phyloP scores from a whole-genome alignment of 257 asterid genomes.

The Asclepias syriaca region DNA sequence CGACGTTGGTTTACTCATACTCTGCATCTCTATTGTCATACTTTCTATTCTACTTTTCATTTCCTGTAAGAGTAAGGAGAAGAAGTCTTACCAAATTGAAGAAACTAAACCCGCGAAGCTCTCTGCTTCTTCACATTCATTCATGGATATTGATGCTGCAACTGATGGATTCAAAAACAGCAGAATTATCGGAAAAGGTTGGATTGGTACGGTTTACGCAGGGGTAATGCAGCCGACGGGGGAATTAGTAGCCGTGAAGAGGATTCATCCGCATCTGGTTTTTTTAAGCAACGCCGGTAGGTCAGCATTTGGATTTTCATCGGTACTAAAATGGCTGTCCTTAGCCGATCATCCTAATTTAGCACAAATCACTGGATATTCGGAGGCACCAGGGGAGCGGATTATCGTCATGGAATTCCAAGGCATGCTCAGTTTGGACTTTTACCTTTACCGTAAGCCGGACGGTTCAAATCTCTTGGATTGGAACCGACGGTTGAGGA shows the following conservation, averaged over 20 bases:
- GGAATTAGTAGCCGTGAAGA: constrained; percentile 60
- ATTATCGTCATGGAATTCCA: constrained; percentile 60
- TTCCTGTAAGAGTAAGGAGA: constrained; percentile 30
- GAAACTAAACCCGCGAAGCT: constrained; percentile 32
- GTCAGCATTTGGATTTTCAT: constrained; percentile 47
- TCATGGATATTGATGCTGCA: constrained; percentile 75
- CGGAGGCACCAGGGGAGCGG: constrained; percentile 86
- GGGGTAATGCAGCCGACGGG: constrained; percentile 57
- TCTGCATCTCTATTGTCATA: constrained; percentile 30
- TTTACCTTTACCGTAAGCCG: constrained; percentile 53
- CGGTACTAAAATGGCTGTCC: constrained; percentile 57
- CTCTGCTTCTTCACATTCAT: constrained; percentile 35
- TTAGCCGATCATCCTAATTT: constrained; percentile 59
- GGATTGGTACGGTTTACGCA: constrained; percentile 71
- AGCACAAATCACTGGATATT: constrained; percentile 71
- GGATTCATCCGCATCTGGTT: constrained; percentile 66
- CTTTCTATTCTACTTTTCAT: constrained; percentile 32
- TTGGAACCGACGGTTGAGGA: constrained; percentile 57
- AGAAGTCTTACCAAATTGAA: constrained; percentile 27
- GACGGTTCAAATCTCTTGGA: constrained; percentile 57
- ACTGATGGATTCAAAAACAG: constrained; percentile 78
- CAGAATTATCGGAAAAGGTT: constrained; percentile 65
- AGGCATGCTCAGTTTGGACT: constrained; percentile 77
- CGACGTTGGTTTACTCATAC: constrained; percentile 28
- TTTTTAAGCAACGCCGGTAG: constrained; percentile 58